phyloP scores from a whole-genome alignment of 768 basidiomycete species.

The Amanita pallidorosea region DNA sequence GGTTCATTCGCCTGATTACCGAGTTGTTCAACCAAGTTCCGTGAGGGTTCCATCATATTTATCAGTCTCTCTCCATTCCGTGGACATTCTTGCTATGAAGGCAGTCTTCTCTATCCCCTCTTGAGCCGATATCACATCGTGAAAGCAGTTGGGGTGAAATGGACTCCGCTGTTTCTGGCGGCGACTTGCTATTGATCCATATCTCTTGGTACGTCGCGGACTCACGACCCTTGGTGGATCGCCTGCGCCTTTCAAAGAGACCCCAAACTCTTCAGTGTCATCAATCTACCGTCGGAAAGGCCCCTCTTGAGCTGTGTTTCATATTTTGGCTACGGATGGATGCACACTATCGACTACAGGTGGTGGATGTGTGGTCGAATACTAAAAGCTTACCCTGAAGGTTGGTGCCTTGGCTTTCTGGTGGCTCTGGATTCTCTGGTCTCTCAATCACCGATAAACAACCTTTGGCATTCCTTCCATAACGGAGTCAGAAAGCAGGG shows the following conservation, averaged over 20 bases:
- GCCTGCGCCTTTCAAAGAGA: neutral
- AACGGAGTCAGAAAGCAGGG: neutral
- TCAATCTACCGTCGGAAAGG: neutral
- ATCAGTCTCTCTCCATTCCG: neutral
- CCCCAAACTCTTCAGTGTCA: neutral
- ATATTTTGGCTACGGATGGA: neutral
- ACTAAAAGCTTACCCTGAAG: conserved; percentile 7
- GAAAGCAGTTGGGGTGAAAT: neutral
- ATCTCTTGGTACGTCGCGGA: neutral
- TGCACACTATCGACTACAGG: neutral
- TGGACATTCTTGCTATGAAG: neutral
- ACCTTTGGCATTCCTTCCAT: neutral
- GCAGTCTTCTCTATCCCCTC: neutral
- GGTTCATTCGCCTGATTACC: neutral
- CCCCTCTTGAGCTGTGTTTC: neutral
- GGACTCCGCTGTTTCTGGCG: neutral
- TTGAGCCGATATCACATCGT: conserved; percentile 3
- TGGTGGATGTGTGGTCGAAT: neutral
- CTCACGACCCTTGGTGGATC: neutral
- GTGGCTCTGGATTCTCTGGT: neutral
- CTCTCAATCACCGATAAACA: conserved; percentile 1
- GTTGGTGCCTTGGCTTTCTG: neutral
- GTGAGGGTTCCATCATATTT: neutral
- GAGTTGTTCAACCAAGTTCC: neutral
- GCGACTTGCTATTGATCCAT: neutral